Evolutionary conservation across 2,329 filamentous ascomycete species (phyloP), one percentile per base, ranked within the genome.

Genomic region (Colletotrichum somersetense): DNA sequence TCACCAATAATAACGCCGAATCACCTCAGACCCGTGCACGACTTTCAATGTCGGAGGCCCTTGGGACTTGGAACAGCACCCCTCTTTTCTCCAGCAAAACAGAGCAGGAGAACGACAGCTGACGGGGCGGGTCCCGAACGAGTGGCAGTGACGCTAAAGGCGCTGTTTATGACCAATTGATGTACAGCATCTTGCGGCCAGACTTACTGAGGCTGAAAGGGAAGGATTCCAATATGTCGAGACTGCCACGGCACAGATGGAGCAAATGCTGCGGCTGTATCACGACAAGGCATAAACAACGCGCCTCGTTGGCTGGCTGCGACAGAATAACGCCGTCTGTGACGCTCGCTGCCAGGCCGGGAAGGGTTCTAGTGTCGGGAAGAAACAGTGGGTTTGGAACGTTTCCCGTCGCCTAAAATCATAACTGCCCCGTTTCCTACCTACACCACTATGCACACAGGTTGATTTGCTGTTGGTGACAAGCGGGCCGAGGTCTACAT

Each of bases 401-500:
- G 66, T 52, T 56, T 52, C 30, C 50, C n/a, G 26, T 64, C 40
- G 59, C 63, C 40, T 56, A 59, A 68, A 38, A 50, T 64, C 30
- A 64, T 42, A 20, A 23, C 12, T 38, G 50, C 16, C 38, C 38
- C 50, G 33, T 68, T 35, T 42, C 30, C 30, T 30, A 30, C 23
- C 55, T 56, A 52, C 44, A 50, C 55, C 33, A 58, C 33, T 53
- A 30, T n/a, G 38, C n/a, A 48, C 16, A 64, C 23, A 40, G 16
- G 3, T n/a, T 40, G 20, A 20, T 38, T 8, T 38, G 11, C 35
- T 38, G 35, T 11, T 52, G 59, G 44, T 35, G 23, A 42, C 33
- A 40, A 23, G 26, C 46, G 35, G 20, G n/a, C 16, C 42, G 16
- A 44, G 23, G 20, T 62, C 44, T 42, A 5, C 35, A 6, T 38